Base-by-base conservation (phyloP, 345 rosid species). In the Populus nigra region DNA sequence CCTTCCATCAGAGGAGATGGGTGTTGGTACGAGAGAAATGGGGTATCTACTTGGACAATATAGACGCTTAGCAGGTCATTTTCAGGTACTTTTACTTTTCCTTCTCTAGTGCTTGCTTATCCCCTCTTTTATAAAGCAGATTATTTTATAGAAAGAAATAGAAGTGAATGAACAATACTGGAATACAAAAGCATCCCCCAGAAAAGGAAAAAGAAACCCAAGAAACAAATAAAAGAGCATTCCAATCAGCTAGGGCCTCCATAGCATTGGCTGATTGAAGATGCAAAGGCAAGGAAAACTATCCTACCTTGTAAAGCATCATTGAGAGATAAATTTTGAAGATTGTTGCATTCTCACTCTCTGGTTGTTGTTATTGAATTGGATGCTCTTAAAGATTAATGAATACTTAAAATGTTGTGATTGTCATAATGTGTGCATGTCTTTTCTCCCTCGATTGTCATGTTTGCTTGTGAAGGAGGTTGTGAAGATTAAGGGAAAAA, bases 11-110 rank as follows among this genome's bases (percentile, higher is more conserved):
- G 99, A 96, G 87, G 99, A 96, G 74, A 93, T 92, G 92, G 99
- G 99, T 83, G 97, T 96, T 70, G 97, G 99, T 73, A 92, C 96
- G 39, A 89, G 99, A 36, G 98, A 96, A 88, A 96, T 96, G 99
- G 99, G 99, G 63, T 93, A 87, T 86, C 97, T 96, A 68, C 93
- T 90, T 79, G 98, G 99, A 83, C 99, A 96, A 77, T 96, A 96
- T 79, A 88, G 98, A 86, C 91, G 97, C 71, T 87, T 92, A 72
- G 97, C 97, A 82, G 94, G 99, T 73, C 92, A 92, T 87, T 96
- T 90, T 89, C 99, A 96, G 99, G 97, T 93, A 90, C 80, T 80
- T 76, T 4, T 15, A 29, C 17, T 59, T 20, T 31, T 59, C 29
- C 29, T 25, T 27, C 9, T 43, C 39, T 38, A 15, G n/a, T 35